Conservation (phyloP, 2,329 filamentous ascomycete genomes). For the Claviceps capensis region DNA sequence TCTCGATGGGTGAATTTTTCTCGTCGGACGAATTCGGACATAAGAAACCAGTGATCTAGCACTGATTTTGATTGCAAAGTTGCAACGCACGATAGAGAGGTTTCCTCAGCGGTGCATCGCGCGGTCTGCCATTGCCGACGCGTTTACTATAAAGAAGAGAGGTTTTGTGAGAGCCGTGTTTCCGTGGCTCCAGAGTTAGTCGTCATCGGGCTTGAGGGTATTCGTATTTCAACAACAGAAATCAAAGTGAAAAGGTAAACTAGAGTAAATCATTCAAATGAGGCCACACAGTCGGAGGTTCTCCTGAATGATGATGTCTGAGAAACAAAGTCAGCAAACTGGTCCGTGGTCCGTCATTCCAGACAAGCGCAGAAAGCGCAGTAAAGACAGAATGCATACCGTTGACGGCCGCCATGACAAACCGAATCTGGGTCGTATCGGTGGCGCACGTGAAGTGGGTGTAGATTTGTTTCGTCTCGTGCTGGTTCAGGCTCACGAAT, state of each 20-base stretch:
- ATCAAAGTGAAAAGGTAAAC: constrained; percentile 15
- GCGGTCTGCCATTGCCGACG: constrained; percentile 13
- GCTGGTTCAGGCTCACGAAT: constrained; percentile 96
- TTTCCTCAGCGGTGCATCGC: background rate
- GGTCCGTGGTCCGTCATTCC: background rate
- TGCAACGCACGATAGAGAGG: background rate
- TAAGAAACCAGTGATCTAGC: background rate
- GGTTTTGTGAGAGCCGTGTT: constrained; percentile 25
- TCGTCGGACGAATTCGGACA: background rate
- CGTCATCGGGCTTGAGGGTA: constrained; percentile 31
- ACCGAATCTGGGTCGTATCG: constrained; percentile 96
- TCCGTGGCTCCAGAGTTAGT: constrained; percentile 23
- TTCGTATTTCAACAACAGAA: constrained; percentile 19
- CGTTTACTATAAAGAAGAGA: constrained; percentile 19
- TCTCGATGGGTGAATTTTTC: background rate
- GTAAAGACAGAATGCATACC: constrained; percentile 41
- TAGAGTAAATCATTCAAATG: constrained; percentile 51
- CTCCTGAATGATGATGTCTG: constrained; percentile 99
- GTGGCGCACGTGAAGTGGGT: constrained; percentile 99
- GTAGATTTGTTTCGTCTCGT: constrained; percentile 99
- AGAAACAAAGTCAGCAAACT: constrained; percentile 25
- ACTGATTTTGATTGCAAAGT: background rate
- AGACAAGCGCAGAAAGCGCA: background rate
- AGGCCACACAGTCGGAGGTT: constrained; percentile 94
- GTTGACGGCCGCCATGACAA: constrained; percentile 99